phyloP scores from a whole-genome alignment of 495 filamentous ascomycete species.

The Barbatosphaeria neglecta region DNA sequence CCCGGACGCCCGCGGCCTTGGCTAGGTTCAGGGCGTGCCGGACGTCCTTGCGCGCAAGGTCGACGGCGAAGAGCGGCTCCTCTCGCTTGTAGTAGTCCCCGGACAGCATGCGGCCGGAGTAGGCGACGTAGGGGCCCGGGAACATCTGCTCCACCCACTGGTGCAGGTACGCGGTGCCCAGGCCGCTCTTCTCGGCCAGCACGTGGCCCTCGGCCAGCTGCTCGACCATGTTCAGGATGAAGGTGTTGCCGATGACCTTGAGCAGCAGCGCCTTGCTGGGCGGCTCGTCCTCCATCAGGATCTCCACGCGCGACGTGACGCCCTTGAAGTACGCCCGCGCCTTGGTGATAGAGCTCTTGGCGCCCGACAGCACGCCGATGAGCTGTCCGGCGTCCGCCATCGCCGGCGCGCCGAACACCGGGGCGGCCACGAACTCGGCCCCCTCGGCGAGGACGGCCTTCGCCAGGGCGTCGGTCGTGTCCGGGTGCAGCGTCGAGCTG shows the following conservation, averaged over 20 bases:
- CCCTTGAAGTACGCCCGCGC: conserved; percentile 66
- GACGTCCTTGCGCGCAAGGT: conserved; percentile 77
- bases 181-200: conserved; percentile 67
- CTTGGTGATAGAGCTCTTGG: conserved; percentile 44
- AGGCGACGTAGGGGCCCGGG: conserved; percentile 54
- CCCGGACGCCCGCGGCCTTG: conserved; percentile 42
- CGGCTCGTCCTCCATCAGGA: conserved; percentile 57
- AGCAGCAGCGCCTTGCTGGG: conserved; percentile 48
- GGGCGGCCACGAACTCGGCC: conserved; percentile 66
- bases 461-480: conserved; percentile 57
- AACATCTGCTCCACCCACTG: conserved; percentile 56
- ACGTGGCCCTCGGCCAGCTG: conserved; percentile 63
- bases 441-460: conserved; percentile 42
- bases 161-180: conserved; percentile 59
- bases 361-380: conserved; percentile 65
- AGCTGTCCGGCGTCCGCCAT: conserved; percentile 68
- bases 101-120: conserved; percentile 57
- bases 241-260: conserved; percentile 80
- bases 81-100: conserved; percentile 58
- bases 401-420: conserved; percentile 72
- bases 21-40: conserved; percentile 63
- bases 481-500: conserved; percentile 80
- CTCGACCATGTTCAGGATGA: conserved; percentile 75
- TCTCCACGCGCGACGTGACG: conserved; percentile 59
- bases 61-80: conserved; percentile 74